These are phyloP conservation scores for Pestalotiopsis sp. DNA, from an alignment of 2,329 filamentous ascomycete genomes.

Conservation along the genomic window DNA sequence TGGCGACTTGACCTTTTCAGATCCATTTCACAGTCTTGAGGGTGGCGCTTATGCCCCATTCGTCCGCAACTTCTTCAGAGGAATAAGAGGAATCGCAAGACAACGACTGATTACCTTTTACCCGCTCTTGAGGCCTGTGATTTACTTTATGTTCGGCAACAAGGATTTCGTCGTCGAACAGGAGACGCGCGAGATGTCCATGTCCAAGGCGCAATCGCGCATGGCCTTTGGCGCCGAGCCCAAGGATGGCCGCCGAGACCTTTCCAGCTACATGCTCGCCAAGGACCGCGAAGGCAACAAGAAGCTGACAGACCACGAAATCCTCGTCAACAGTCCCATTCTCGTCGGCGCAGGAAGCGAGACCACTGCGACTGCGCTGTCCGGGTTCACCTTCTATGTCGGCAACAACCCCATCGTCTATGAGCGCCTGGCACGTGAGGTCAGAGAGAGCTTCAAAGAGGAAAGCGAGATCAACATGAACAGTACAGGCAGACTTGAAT, in stretches of 20 bases:
- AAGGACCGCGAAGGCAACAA: neutral
- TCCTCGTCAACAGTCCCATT: neutral
- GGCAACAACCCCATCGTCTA: neutral
- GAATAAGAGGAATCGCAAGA: neutral
- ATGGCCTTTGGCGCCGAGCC: neutral
- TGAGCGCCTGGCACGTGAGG: no score
- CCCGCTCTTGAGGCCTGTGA: neutral
- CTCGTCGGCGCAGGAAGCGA: neutral
- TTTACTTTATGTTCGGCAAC: neutral
- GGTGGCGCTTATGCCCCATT: neutral
- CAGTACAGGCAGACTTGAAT: neutral
- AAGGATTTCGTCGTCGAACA: neutral
- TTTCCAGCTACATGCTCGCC: neutral
- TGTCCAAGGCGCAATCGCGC: neutral
- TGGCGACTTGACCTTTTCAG: neutral
- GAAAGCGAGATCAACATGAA: constrained; percentile 1
- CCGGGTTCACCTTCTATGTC: neutral
- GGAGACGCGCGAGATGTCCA: neutral
- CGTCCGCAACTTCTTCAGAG: neutral
- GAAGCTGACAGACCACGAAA: neutral
- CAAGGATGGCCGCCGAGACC: neutral
- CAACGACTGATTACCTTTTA: neutral
- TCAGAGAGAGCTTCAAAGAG: neutral
- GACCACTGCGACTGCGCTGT: neutral
- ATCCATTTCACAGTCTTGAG: neutral